Conservation (phyloP, 768 basidiomycete species). For the Paxillus rubicundulus region DNA sequence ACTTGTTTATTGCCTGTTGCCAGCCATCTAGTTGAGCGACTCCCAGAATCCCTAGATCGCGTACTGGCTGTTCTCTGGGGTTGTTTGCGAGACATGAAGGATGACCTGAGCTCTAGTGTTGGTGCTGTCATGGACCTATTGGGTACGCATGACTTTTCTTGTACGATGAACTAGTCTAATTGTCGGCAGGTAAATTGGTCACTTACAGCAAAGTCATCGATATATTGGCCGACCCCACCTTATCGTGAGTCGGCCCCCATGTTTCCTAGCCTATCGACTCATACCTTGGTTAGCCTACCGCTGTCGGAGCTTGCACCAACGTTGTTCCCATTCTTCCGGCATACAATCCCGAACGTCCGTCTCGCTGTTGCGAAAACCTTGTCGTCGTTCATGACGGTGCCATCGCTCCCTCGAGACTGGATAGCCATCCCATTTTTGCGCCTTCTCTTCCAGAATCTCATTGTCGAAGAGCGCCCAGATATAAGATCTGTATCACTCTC, state of each 20-base stretch:
- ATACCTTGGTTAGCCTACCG: conserved; percentile 52
- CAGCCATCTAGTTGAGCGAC: conserved; percentile 67
- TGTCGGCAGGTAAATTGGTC: conserved; percentile 69
- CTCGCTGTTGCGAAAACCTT: conserved; percentile 90
- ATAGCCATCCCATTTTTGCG: conserved; percentile 71
- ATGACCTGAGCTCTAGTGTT: conserved; percentile 94
- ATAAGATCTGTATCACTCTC: conserved; percentile 70
- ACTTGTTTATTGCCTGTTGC: conserved; percentile 90
- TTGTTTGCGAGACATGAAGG: conserved; percentile 89
- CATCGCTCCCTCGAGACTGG: conserved; percentile 78
- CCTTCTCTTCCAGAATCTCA: conserved; percentile 89
- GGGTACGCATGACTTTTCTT: conserved; percentile 45
- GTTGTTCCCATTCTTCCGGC: conserved; percentile 94
- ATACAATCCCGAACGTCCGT: conserved; percentile 92
- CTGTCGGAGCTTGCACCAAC: conserved; percentile 81
- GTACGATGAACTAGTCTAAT: conserved; percentile 2
- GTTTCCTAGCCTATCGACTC: conserved; percentile 1
- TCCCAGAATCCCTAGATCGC: conserved; percentile 67
- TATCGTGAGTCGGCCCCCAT: conserved; percentile 56
- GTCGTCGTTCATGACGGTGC: conserved; percentile 78
- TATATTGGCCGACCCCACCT: conserved; percentile 63
- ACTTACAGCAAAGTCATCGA: conserved; percentile 74
- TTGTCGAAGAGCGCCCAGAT: conserved; percentile 87
- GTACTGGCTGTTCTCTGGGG: conserved; percentile 87
- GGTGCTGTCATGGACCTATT: conserved; percentile 97